Base-by-base conservation (phyloP, 1,139 yeast species). In the Candida tropicalis region DNA sequence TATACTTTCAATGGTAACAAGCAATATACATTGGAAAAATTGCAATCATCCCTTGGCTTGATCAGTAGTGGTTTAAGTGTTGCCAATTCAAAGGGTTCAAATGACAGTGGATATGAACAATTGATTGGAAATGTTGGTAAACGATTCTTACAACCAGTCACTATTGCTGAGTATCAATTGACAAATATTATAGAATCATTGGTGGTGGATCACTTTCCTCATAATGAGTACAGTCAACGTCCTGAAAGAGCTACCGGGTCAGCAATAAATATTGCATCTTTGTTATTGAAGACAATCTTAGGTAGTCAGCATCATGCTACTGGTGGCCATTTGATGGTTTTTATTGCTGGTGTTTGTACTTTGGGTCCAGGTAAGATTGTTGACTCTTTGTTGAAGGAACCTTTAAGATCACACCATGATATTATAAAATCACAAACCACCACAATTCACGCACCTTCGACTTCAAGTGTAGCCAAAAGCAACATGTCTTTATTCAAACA, bases 321-420 rank as follows among this genome's bases (percentile, higher is more conserved):
- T 9, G 89, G 89, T 0, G 81, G 87, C 0, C 80, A 84, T 47
- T 60, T 84, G 10, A 62, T 84, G 61, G 65, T 81, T 31, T 84
- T 85, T 52, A 56, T 78, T 3, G 82, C 80, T 6, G 85, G 85
- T 1, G 79, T 81, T 5, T 75, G 82, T 52, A 81, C 84, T 2
- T 60, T 59, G 46, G 86, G 86, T 1, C 81, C 82, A 0, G 84
- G 84, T 2, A 61, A 63, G 38, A 74, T 80, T 29, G 84, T 80
- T 2, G 73, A 72, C 8, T 60, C 64, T 18, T 62, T 62, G 18
- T 62, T 79, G 42, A 77, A 76, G 48, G 82, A 77, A 44, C 81
- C 84, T 2, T 62, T 81, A 40, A 65, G 86, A 54, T 79, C 84
- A 0, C 85, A 81, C 53, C 78, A 77, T 57, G 85, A 80, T 58